These are phyloP conservation scores for Mycothermus thermophilus DNA, from an alignment of 495 filamentous ascomycete species.

Conservation along the genomic window DNA sequence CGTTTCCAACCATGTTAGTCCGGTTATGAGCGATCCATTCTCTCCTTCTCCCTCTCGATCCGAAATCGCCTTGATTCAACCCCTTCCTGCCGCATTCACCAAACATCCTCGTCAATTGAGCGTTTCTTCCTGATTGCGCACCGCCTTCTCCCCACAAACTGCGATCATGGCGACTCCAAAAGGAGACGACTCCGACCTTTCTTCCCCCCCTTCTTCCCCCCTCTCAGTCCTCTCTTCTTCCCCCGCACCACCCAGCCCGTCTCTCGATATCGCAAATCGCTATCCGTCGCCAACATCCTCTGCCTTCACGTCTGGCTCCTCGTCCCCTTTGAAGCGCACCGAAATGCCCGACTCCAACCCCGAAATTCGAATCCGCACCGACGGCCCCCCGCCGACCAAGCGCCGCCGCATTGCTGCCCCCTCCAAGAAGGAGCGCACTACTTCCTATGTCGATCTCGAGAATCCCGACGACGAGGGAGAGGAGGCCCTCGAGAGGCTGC, in stretches of 20 bases:
- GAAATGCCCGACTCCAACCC: conserved; percentile 18
- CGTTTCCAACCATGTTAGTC: too few relatives aligned
- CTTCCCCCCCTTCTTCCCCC: conserved; percentile 35
- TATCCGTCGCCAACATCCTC: conserved; percentile 32
- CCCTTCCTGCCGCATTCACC: neutral
- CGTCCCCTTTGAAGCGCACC: conserved; percentile 26
- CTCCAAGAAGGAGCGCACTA: conserved; percentile 60
- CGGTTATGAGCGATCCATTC: too few relatives aligned
- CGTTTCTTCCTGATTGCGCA: too few relatives aligned
- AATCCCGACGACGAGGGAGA: conserved; percentile 32
- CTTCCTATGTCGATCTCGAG: conserved; percentile 60
- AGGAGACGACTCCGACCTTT: too few relatives aligned
- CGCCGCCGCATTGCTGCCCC: conserved; percentile 49
- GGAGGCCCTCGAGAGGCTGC: conserved; percentile 47
- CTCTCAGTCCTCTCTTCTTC: conserved; percentile 39
- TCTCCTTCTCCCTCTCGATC: too few relatives aligned
- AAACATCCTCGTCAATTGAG: too few relatives aligned
- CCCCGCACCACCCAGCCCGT: conserved; percentile 39
- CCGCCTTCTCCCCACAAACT: neutral
- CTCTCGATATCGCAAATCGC: conserved; percentile 23
- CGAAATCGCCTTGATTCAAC: too few relatives aligned
- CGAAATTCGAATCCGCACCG: conserved; percentile 41
- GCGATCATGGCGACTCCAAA: conserved; percentile 8
- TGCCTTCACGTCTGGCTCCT: conserved; percentile 24
- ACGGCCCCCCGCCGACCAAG: conserved; percentile 55